Evolutionary conservation across 805 yeast genomes (phyloP).

Genomic region (Teunomyces gatunensis): DNA sequence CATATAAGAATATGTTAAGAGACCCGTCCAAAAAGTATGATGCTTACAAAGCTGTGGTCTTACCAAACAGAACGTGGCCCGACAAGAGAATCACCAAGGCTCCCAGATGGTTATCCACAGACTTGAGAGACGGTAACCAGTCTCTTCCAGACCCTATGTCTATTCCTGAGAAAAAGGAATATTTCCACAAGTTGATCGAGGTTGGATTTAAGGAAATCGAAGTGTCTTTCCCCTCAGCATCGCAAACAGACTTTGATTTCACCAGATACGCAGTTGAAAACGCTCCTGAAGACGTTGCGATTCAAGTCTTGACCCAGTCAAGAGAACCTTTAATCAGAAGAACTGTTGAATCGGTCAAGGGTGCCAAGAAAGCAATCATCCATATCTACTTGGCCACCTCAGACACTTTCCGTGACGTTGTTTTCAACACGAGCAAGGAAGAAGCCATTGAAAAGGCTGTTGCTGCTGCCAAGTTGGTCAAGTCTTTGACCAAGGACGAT

Average conservation of each 20-base stretch:
- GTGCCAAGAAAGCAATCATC: slow-evolving; percentile 69
- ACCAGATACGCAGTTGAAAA: slow-evolving; percentile 76
- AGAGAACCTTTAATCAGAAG: slow-evolving; percentile 71
- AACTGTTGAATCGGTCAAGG: slow-evolving; percentile 70
- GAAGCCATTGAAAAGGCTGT: slow-evolving; percentile 69
- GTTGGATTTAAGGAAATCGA: slow-evolving; percentile 80
- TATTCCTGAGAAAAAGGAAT: slow-evolving; percentile 68
- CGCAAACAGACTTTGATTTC: slow-evolving; percentile 80
- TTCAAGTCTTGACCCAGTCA: slow-evolving; percentile 75
- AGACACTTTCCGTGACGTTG: slow-evolving; percentile 72
- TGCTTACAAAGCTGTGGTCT: slow-evolving; percentile 51
- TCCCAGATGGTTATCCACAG: slow-evolving; percentile 80
- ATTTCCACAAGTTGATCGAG: slow-evolving; percentile 68
- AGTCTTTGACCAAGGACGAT: slow-evolving; percentile 71
- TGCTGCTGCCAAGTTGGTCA: slow-evolving; percentile 65
- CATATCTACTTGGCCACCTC: slow-evolving; percentile 77
- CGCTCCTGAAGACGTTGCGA: slow-evolving; percentile 71
- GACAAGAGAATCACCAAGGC: slow-evolving; percentile 61
- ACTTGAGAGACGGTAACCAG: slow-evolving; percentile 79
- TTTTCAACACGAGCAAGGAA: slow-evolving; percentile 66
- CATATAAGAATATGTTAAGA: slow-evolving; percentile 50
- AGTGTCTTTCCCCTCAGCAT: slow-evolving; percentile 78
- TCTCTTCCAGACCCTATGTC: slow-evolving; percentile 83
- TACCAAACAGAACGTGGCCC: slow-evolving; percentile 74
- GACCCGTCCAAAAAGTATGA: slow-evolving; percentile 67